phyloP scores from a whole-genome alignment of 768 basidiomycete species.

The button mushroom (Agaricus bisporus) region DNA sequence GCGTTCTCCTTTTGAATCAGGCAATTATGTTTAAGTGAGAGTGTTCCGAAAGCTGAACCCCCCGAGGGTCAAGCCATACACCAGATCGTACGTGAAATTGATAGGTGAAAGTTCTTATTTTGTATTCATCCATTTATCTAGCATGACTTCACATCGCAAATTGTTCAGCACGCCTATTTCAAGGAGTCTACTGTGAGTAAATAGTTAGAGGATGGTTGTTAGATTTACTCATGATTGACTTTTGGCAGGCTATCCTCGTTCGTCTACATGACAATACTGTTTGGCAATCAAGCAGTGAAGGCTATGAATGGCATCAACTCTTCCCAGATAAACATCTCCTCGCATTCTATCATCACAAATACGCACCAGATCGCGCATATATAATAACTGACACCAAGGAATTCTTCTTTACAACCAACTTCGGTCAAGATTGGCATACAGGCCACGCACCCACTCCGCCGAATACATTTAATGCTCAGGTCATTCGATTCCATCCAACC shows the following conservation, averaged over 20 bases:
- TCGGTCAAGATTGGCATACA: constrained; percentile 64
- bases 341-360: constrained; percentile 82
- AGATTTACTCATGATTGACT: background rate
- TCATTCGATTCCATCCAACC: constrained; percentile 81
- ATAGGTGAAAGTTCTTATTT: background rate
- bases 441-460: constrained; percentile 60
- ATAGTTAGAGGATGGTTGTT: background rate
- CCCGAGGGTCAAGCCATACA: constrained; percentile 72
- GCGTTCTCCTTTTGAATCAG: background rate
- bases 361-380: constrained; percentile 77
- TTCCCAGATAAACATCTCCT: constrained; percentile 61
- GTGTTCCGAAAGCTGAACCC: constrained; percentile 57
- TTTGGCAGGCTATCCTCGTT: constrained; percentile 68
- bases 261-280: constrained; percentile 70
- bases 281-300: constrained; percentile 96
- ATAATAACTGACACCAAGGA: constrained; percentile 65
- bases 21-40: background rate
- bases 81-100: constrained; percentile 48
- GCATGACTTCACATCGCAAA: constrained; percentile 59
- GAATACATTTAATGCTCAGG: constrained; percentile 70
- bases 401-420: constrained; percentile 80
- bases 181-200: constrained; percentile 60
- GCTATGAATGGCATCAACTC: constrained; percentile 81
- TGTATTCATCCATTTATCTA: constrained; percentile 20
- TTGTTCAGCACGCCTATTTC: constrained; percentile 84